Percentiles rank a stretch among this genome's conserved stretches.
Evolutionary conservation across 2,329 filamentous ascomycete species (phyloP).

Genomic region (Scytalidium lignicola): DNA sequence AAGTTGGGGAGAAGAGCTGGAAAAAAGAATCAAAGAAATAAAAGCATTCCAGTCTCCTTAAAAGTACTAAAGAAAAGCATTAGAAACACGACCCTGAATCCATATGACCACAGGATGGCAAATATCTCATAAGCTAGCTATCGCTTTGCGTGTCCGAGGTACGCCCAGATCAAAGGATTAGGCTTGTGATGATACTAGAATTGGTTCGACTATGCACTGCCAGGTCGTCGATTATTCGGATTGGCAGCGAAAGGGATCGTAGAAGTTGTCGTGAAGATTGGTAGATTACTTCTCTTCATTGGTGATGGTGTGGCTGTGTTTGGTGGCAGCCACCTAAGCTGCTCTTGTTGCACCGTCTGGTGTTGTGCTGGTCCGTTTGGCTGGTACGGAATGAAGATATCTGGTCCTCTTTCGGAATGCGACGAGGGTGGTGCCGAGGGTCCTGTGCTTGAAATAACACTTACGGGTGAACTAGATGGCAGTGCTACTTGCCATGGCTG

Average conservation of each 20-base stretch:
- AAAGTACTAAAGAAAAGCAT: no score
- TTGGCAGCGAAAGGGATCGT: slow-evolving; percentile 24
- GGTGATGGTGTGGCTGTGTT: slow-evolving; percentile 28
- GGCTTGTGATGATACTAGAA: neutral
- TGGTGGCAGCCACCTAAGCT: slow-evolving; percentile 48
- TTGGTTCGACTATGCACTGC: neutral
- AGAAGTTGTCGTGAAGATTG: slow-evolving; percentile 26
- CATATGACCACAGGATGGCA: no score
- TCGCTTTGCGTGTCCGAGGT: no score
- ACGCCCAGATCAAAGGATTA: no score
- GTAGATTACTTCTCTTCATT: slow-evolving; percentile 22
- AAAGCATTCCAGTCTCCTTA: no score
- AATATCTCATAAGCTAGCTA: no score
- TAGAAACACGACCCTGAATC: no score
- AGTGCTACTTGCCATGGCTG: slow-evolving; percentile 1
- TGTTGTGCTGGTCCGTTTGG: slow-evolving; percentile 45
- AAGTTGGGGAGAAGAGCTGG: neutral
- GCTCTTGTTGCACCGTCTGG: slow-evolving; percentile 32
- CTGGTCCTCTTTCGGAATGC: slow-evolving; percentile 16
- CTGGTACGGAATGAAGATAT: slow-evolving; percentile 50
- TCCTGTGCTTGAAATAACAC: neutral
- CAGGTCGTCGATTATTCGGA: neutral
- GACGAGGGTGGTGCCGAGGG: neutral
- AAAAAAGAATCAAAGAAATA: neutral
- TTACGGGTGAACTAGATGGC: slow-evolving; percentile 1